Evolutionary conservation across 495 filamentous ascomycete species (phyloP).

Genomic region (Penicillium alfredii): DNA sequence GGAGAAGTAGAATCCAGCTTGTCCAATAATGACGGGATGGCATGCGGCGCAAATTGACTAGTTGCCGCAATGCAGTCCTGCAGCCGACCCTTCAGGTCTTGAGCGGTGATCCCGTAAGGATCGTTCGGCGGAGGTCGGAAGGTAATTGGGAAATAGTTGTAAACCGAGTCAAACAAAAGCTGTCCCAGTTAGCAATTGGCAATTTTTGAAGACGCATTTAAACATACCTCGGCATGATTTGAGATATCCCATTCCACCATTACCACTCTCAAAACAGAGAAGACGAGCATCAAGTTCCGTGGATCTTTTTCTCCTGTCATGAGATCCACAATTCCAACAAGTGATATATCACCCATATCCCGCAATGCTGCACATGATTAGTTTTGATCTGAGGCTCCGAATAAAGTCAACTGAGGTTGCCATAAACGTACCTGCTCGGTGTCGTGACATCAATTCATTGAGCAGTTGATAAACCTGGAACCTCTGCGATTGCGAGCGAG

Average conservation of each 20-base stretch:
- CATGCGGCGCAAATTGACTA: conserved; percentile 58
- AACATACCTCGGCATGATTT: conserved; percentile 53
- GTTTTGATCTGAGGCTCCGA: too few species aligned
- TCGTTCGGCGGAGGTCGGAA: conserved; percentile 71
- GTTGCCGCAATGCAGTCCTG: conserved; percentile 66
- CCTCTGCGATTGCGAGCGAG: conserved; percentile 55
- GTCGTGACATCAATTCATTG: conserved; percentile 58
- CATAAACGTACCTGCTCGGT: conserved; percentile 50
- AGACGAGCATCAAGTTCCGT: conserved; percentile 71
- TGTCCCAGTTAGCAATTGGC: conserved; percentile 29
- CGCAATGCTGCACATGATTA: conserved; percentile 39
- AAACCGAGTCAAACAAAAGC: conserved; percentile 65
- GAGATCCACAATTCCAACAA: conserved; percentile 59
- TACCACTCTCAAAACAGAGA: conserved; percentile 64
- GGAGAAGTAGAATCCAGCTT: conserved; percentile 71
- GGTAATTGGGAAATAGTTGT: conserved; percentile 76
- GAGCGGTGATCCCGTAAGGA: conserved; percentile 67
- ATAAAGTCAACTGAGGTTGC: not conserved
- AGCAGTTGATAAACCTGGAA: conserved; percentile 60
- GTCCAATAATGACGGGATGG: conserved; percentile 65
- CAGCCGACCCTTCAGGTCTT: conserved; percentile 65
- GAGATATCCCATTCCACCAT: conserved; percentile 70
- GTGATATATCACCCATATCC: conserved; percentile 52
- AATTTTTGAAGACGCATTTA: not conserved
- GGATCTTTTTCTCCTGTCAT: conserved; percentile 75